Base-by-base conservation (phyloP, 2,329 filamentous ascomycete species). In the Neophaeococcomyces mojaviensis region DNA sequence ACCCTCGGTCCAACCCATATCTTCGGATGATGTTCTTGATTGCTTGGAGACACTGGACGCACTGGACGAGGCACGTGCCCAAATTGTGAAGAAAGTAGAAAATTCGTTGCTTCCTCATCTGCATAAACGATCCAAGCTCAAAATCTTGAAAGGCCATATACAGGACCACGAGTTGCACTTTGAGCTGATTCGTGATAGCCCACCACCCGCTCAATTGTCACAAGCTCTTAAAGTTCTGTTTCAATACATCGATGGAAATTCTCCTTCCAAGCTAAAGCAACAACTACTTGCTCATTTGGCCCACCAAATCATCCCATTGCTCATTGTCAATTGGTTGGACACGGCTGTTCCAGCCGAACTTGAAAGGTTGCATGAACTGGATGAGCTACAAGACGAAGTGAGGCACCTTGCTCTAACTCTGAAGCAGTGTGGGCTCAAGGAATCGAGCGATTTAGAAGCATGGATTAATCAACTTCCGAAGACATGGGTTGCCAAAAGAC, bases 401-500 rank as follows among this genome's bases (percentile, higher is more conserved):
- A 69, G 72, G 20, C 63, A 67, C 0, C 85, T 97, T 57, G 84
- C 82, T 44, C 66, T 72, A 5, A 72, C 71, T 1, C 66, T 97
- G 6, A 72, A 79, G 30, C 65, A 69, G 6, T 69, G 82, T 15
- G 74, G 77, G 0, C 90, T 86, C 74, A 71, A 74, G 13, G 76
- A 74, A 3, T 68, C 74, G 38, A 67, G 68, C 44, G 77, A 82
- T 26, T 67, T 98, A 31, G 73, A 78, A 36, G 79, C 86, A 19
- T 98, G 92, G 90, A 81, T 87, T 0, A 78, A 82, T 33, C 81
- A 83, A 50, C 84, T 87, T 1, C 86, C 88, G 0, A 79, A 80
- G 47, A 81, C 88, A 20, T 98, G 92, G 92, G 74, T 97, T 12
- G 78, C 78, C 2, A 90, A 88, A 61, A 84, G 88, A 54, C 81